Conservation (phyloP, 2,329 filamentous ascomycete genomes). For the Nigrospora sphaerica region DNA sequence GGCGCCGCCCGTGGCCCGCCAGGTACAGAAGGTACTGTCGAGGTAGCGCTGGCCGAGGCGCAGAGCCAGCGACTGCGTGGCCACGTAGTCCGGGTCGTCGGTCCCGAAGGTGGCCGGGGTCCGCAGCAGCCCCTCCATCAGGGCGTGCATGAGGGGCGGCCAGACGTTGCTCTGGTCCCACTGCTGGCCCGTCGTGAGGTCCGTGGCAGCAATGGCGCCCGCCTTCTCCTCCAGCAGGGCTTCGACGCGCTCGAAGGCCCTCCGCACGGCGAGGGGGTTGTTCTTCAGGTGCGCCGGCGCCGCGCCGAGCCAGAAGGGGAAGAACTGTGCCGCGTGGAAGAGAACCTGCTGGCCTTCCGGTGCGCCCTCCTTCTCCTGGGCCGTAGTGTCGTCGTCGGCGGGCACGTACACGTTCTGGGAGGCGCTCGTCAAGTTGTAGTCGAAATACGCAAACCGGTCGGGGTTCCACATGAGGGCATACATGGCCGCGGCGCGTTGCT, state of each 20-base stretch:
- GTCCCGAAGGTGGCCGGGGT: slow-evolving; percentile 48
- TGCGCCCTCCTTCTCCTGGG: slow-evolving; percentile 33
- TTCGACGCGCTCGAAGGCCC: slow-evolving; percentile 45
- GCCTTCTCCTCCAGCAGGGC: slow-evolving; percentile 41
- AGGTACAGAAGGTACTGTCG: slow-evolving; percentile 63
- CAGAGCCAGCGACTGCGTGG: slow-evolving; percentile 48
- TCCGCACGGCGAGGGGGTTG: slow-evolving; percentile 50
- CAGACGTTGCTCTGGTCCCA: slow-evolving; percentile 68
- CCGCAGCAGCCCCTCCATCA: slow-evolving; percentile 55
- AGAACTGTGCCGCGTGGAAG: slow-evolving; percentile 55
- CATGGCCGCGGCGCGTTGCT: slow-evolving; percentile 53
- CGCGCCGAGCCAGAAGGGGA: slow-evolving; percentile 63
- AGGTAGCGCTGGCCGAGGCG: slow-evolving; percentile 57
- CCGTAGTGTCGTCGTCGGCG: slow-evolving; percentile 35
- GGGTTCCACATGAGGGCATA: slow-evolving; percentile 57
- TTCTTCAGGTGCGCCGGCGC: slow-evolving; percentile 49
- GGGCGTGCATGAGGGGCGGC: slow-evolving; percentile 59
- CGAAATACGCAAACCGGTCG: slow-evolving; percentile 57
- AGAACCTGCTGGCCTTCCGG: slow-evolving; percentile 49
- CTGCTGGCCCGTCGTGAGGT: slow-evolving; percentile 54
- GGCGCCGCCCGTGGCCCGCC: slow-evolving; percentile 59
- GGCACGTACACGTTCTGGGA: slow-evolving; percentile 49
- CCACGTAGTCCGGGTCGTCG: slow-evolving; percentile 45
- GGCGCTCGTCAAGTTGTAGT: slow-evolving; percentile 58
- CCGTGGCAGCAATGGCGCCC: slow-evolving; percentile 57